Conservation (phyloP, 208 protist species). For the Leishmania gerbilli region DNA sequence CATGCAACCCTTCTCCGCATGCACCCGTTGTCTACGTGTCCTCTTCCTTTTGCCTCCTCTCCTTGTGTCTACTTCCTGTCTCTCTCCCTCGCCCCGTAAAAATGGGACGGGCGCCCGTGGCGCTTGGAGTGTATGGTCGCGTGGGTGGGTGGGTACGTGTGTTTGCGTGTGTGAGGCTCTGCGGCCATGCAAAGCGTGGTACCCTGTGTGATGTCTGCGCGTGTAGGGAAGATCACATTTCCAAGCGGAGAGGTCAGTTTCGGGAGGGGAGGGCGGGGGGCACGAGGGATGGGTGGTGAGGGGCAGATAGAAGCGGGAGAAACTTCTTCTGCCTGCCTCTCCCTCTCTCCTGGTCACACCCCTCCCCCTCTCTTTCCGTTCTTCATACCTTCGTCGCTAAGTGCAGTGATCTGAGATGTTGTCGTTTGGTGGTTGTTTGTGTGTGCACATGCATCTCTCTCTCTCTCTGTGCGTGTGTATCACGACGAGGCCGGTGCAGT, state of each 20-base stretch:
- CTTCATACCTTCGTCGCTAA: slow-evolving; percentile 32
- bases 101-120: background rate
- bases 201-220: background rate
- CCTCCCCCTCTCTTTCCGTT: background rate
- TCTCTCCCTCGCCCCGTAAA: background rate
- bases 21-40: background rate
- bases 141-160: background rate
- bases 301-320: background rate
- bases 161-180: background rate
- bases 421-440: background rate
- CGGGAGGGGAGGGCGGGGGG: background rate
- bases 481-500: background rate
- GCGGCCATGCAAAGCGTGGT: background rate
- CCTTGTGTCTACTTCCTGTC: background rate
- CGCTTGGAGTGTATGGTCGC: background rate
- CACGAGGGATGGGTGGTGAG: background rate
- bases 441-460: slow-evolving; percentile 4
- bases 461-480: background rate
- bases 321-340: background rate
- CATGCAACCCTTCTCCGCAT: background rate
- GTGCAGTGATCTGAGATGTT: slow-evolving; percentile 40
- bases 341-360: background rate
- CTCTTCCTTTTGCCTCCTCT: background rate
- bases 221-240: slow-evolving; percentile 33
- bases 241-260: slow-evolving; percentile 33